These are phyloP conservation scores for Cercospora berteroae DNA, from an alignment of 2,329 filamentous ascomycete genomes.

Conservation along the genomic window DNA sequence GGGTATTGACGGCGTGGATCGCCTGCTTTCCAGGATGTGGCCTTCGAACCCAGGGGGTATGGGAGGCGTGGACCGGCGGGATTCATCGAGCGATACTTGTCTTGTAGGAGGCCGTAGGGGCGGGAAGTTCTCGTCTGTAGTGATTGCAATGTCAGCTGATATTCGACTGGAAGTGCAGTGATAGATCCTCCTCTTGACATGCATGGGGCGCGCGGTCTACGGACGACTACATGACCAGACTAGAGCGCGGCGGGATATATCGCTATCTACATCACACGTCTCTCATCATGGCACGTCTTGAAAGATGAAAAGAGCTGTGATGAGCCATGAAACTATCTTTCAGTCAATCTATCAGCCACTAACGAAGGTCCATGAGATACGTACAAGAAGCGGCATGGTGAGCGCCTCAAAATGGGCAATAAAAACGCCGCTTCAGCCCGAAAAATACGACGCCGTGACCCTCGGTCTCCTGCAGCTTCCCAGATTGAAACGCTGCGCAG, in stretches of 20 bases:
- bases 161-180: neutral
- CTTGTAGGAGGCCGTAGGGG: slow-evolving; percentile 26
- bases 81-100: slow-evolving; percentile 31
- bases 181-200: slow-evolving; percentile 27
- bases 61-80: slow-evolving; percentile 37
- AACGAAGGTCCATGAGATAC: slow-evolving; percentile 34
- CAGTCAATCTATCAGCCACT: slow-evolving; percentile 39
- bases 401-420: slow-evolving; percentile 20
- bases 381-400: slow-evolving; percentile 35
- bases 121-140: slow-evolving; percentile 35
- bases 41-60: slow-evolving; percentile 40
- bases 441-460: slow-evolving; percentile 16
- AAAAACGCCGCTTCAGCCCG: slow-evolving; percentile 12
- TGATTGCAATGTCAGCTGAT: slow-evolving; percentile 15
- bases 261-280: slow-evolving; percentile 26
- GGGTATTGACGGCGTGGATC: slow-evolving; percentile 47
- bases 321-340: slow-evolving; percentile 34
- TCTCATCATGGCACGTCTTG: slow-evolving; percentile 28
- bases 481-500: neutral
- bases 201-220: slow-evolving; percentile 21
- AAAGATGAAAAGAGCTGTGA: slow-evolving; percentile 24
- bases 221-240: neutral
- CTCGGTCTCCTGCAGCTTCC: slow-evolving; percentile 7
- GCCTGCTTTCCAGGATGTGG: slow-evolving; percentile 39
- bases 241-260: neutral